phyloP scores from a whole-genome alignment of 148 eudicot species.

The Chenopodium suecicum region DNA sequence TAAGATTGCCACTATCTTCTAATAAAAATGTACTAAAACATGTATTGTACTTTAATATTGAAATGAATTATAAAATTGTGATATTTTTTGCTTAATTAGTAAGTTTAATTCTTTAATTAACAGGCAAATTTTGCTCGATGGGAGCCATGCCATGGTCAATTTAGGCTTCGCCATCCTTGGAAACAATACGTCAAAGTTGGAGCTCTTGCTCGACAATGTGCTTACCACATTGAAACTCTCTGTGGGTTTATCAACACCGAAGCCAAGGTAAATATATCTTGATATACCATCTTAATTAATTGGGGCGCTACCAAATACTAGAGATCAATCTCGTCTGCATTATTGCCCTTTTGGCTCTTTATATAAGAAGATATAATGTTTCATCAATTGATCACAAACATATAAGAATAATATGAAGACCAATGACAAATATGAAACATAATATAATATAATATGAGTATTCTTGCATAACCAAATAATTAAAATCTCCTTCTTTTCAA shows the following conservation, averaged over 20 bases:
- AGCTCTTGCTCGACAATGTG: conserved; percentile 29
- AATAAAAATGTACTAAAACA: not conserved
- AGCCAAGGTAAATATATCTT: conserved; percentile 7
- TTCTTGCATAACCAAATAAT: too few relatives aligned
- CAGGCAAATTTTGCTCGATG: conserved; percentile 32
- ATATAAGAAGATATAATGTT: too few relatives aligned
- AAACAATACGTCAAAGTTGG: conserved; percentile 30
- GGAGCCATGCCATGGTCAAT: conserved; percentile 35
- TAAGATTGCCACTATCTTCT: not conserved
- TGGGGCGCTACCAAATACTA: too few relatives aligned
- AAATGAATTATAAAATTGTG: not conserved
- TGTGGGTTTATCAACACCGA: conserved; percentile 7
- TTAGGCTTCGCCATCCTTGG: conserved; percentile 27
- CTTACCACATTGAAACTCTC: conserved; percentile 32
- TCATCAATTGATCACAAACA: too few relatives aligned
- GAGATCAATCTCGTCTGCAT: too few relatives aligned
- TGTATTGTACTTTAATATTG: not conserved
- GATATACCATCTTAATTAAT: too few relatives aligned
- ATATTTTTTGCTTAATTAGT: not conserved
- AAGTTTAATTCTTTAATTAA: not conserved
- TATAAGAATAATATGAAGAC: too few relatives aligned
- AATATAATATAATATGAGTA: too few relatives aligned
- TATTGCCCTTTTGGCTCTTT: too few relatives aligned
- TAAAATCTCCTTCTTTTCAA: too few relatives aligned
- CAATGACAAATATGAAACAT: too few relatives aligned